Evolutionary conservation across 495 filamentous ascomycete genomes (phyloP), one percentile per base, ranked within the genome.

Genomic region (Daldinia loculata): DNA sequence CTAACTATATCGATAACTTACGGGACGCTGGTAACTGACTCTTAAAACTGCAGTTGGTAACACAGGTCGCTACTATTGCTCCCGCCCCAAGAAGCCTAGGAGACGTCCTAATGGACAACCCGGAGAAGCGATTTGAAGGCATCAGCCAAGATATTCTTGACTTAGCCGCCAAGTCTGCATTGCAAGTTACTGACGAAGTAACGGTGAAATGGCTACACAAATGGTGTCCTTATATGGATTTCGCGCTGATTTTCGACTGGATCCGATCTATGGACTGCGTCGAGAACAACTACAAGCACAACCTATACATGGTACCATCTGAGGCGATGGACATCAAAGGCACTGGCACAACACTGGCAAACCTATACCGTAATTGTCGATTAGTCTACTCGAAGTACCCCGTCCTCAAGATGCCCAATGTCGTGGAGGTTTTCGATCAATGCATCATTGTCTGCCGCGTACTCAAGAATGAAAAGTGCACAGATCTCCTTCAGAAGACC

Each of bases 161-260:
- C 6, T 7, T 38, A 12, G 41, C 59, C 6, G 71, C 24, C 15
- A 15, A 65, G 0, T 14, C 58, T 7, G 22, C 69, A 3, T 7
- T 71, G 4, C 52, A 63, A 24, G 9, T 74, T 26, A 52, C 58
- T 1, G 50, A 67, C 17, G 65, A 76, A 17, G 67, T 56, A 9
- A 59, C 30, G 1, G 34, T 59, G 19, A 17, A 56, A 50, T 76
- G 74, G 74, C 11, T 69, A n/a, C 30, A 36, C 2, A 63, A 57
- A 41, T 76, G 71, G 71, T 74, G 56, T 34, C 64, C 64, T 36
- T 0, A 22, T 19, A 55, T 66, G 67, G 43, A 66, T 6, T 17
- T 30, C 26, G 15, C 52, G 7, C 3, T 17, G 19, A 45, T 57
- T 9, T 45, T 57, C 38, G 17, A 17, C 52, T 15, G 26, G 9